These are phyloP conservation scores for Suillus sp. DNA, from an alignment of 768 basidiomycete genomes.

Conservation along the genomic window DNA sequence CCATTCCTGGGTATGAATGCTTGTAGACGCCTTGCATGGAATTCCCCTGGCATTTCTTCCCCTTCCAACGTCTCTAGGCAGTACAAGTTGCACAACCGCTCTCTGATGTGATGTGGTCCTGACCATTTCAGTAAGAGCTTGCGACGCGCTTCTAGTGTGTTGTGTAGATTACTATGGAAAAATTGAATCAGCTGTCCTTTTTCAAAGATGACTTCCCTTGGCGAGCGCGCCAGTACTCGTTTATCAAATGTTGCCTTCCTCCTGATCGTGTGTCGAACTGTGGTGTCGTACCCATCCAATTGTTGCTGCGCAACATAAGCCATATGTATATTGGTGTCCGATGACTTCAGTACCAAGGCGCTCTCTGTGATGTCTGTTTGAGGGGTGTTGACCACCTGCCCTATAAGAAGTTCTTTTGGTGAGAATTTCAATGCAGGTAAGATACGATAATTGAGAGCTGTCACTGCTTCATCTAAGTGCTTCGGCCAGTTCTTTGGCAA, in stretches of 20 bases:
- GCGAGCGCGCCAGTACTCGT: constrained; percentile 15
- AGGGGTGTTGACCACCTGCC: too few relatives aligned
- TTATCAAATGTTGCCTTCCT: constrained; percentile 33
- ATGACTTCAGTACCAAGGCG: rapidly evolving
- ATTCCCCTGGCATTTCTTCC: rapidly evolving
- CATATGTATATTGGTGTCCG: too few relatives aligned
- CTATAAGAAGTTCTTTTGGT: too few relatives aligned
- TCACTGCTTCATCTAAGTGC: too few relatives aligned
- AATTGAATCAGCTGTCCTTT: constrained; percentile 36
- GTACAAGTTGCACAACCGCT: background rate
- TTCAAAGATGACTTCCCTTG: constrained; percentile 28
- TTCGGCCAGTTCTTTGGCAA: too few relatives aligned
- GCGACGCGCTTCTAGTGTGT: constrained; percentile 28
- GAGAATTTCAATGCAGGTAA: too few relatives aligned
- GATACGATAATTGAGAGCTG: too few relatives aligned
- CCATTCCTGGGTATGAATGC: too few relatives aligned
- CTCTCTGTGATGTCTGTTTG: too few relatives aligned
- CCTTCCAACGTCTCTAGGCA: rapidly evolving
- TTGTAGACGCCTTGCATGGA: background rate
- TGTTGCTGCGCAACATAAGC: too few relatives aligned
- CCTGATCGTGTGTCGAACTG: constrained; percentile 4
- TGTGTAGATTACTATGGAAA: constrained; percentile 26
- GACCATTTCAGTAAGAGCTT: constrained; percentile 37
- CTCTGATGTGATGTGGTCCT: constrained; percentile 13
- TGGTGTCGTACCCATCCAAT: too few relatives aligned